Evolutionary conservation across 805 yeast species (phyloP), one percentile per base, ranked within the genome.

Genomic region (Limtongia smithiae): DNA sequence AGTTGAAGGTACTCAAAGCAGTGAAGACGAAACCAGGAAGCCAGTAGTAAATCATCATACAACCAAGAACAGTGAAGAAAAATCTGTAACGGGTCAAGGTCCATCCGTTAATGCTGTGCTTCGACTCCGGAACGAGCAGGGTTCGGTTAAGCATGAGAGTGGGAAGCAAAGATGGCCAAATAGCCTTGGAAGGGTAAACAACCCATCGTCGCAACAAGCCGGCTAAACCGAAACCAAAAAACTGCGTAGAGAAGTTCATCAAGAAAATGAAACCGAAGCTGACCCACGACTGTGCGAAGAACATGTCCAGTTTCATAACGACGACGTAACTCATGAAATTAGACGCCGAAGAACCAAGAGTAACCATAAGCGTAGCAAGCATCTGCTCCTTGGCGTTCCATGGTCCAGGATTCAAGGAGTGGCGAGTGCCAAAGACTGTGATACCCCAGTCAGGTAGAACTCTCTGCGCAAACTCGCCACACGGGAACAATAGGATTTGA

Each of bases 141-240:
- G 82, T 76, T 42, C 73, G 67, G 60, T 77, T 77, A 41, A 79
- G 61, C 20, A 79, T 75, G 34, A 78, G 50, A 0, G 73, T 66
- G 15, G 82, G 80, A 51, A 78, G 61, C 2, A 69, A 47, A 2
- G 74, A 66, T 34, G 81, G 82, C 83, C 83, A 80, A 31, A 80
- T 61, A 57, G 80, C 77, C 33, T 76, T 69, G 12, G 82, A 74
- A 12, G 50, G 39, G 42, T 28, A 58, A 36, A 47, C 52, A 28
- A 45, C 49, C 36, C 81, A 76, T 51, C 78, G 74, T 59, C 83
- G 73, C 71, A 81, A 72, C 20, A 82, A 60, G 39, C 83, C 82
- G 4, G 87, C 85, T 62, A 82, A 75, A 1, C 85, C 82, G 60
- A 80, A 77, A 20, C 88, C 89, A 55, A 82, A 66, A 54, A 77